Percentiles rank a stretch among this genome's conserved stretches.
These are phyloP conservation scores for Morella rubra DNA, from an alignment of 306 rosid species.

Conservation along the genomic window DNA sequence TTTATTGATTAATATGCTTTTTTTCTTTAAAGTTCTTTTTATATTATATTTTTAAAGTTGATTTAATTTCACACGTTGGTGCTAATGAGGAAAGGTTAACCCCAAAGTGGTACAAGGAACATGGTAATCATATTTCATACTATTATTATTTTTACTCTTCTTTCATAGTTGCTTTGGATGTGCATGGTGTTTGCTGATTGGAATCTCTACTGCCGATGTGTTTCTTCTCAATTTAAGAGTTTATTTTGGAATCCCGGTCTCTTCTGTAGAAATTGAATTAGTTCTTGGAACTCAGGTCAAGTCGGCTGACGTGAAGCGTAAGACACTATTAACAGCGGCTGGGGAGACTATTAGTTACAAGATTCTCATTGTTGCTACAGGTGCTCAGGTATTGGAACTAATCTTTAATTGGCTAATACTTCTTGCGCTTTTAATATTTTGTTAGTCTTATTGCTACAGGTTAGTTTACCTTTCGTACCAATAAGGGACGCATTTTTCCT, in stretches of 20 bases:
- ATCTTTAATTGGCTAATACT: constrained; percentile 28
- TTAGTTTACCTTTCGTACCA: constrained; percentile 1
- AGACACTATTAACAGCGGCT: constrained; percentile 75
- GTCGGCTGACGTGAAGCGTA: constrained; percentile 92
- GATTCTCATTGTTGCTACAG: constrained; percentile 90
- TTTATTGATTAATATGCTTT: too few relatives aligned
- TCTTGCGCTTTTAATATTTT: constrained; percentile 15
- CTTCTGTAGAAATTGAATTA: constrained; percentile 68
- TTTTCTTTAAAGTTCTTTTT: too few relatives aligned
- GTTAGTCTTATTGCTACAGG: constrained; percentile 10
- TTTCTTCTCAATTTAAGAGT: constrained; percentile 23
- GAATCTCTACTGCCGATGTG: constrained; percentile 2
- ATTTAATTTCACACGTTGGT: constrained; percentile 97
- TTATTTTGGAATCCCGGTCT: constrained; percentile 18
- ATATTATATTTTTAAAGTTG: too few relatives aligned
- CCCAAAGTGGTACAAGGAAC: constrained; percentile 92
- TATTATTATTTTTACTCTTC: background rate
- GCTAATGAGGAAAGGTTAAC: constrained; percentile 90
- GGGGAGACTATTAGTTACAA: constrained; percentile 98
- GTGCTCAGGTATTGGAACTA: constrained; percentile 94
- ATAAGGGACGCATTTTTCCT: constrained; percentile 2
- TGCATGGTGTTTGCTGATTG: background rate
- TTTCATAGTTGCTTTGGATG: constrained; percentile 15
- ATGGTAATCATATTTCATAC: constrained; percentile 62
- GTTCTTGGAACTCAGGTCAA: constrained; percentile 94